phyloP scores from a whole-genome alignment of 108 stramenopile genomes.

The Nitzschia inconspicua region DNA sequence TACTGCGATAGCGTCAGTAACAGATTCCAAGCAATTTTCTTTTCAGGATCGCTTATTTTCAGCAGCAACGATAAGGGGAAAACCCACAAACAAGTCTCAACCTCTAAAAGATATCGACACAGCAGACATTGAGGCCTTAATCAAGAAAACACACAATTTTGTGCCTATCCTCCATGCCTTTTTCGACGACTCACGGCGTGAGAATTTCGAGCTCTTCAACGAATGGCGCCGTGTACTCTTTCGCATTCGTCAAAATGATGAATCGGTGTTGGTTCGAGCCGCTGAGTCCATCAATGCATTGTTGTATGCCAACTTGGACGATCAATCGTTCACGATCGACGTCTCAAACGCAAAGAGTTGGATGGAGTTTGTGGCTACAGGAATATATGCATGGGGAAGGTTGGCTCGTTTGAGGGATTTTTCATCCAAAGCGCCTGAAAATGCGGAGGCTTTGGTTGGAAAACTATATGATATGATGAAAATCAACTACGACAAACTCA shows the following conservation, averaged over 20 bases:
- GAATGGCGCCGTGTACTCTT: slow-evolving; percentile 9
- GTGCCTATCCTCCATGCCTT: no score
- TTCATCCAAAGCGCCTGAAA: neutral
- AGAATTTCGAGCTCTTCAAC: neutral
- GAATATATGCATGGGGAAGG: slow-evolving; percentile 15
- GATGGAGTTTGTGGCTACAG: neutral
- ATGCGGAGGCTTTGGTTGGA: neutral
- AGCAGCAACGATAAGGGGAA: no score
- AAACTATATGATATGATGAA: neutral
- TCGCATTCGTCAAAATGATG: neutral
- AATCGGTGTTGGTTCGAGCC: neutral
- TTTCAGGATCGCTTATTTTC: no score
- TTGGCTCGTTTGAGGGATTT: neutral
- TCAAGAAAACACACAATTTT: no score
- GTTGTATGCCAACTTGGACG: neutral
- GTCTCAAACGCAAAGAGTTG: neutral
- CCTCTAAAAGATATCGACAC: no score
- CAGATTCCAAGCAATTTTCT: no score
- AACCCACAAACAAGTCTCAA: no score
- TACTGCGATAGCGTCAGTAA: no score
- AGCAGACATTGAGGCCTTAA: no score
- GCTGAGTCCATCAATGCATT: neutral
- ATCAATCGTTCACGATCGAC: neutral
- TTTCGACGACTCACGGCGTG: neutral
- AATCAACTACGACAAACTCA: neutral